phyloP scores from a whole-genome alignment of 495 filamentous ascomycete species.

The Aspergillus egyptiacus region DNA sequence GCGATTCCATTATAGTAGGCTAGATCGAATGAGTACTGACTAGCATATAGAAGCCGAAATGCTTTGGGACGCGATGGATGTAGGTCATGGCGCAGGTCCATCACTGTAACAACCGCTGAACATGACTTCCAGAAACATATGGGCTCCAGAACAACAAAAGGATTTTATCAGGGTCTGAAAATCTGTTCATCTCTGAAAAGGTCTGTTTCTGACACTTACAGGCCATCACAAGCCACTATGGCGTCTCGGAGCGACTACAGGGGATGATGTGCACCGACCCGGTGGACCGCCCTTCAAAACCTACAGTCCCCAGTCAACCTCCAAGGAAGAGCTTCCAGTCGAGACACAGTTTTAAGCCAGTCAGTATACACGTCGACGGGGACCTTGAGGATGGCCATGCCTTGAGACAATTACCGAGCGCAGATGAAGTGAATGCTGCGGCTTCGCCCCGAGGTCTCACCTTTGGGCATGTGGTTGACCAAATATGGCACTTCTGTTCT shows the following conservation, averaged over 20 bases:
- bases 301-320: conserved; percentile 6
- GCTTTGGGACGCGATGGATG: conserved; percentile 62
- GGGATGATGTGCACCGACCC: conserved; percentile 60
- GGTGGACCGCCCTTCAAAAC: conserved; percentile 21
- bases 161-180: conserved; percentile 42
- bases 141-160: conserved; percentile 58
- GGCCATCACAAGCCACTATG: conserved; percentile 49
- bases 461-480: conserved; percentile 47
- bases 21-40: neutral
- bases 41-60: conserved; percentile 28
- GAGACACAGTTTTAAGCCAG: conserved; percentile 7
- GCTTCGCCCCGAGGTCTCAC: conserved; percentile 30
- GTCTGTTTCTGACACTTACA: conserved; percentile 6
- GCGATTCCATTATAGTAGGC: conserved; percentile 2
- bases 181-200: neutral
- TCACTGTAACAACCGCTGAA: neutral
- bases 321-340: conserved; percentile 14
- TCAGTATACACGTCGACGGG: conserved; percentile 13
- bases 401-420: conserved; percentile 22
- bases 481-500: conserved; percentile 61
- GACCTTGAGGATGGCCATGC: conserved; percentile 33
- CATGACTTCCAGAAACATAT: conserved; percentile 53
- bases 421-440: conserved; percentile 20
- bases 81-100: conserved; percentile 27
- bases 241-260: conserved; percentile 60